These are phyloP conservation scores for Colletotrichum sansevieriae DNA, from an alignment of 2,329 filamentous ascomycete genomes.

Conservation along the genomic window DNA sequence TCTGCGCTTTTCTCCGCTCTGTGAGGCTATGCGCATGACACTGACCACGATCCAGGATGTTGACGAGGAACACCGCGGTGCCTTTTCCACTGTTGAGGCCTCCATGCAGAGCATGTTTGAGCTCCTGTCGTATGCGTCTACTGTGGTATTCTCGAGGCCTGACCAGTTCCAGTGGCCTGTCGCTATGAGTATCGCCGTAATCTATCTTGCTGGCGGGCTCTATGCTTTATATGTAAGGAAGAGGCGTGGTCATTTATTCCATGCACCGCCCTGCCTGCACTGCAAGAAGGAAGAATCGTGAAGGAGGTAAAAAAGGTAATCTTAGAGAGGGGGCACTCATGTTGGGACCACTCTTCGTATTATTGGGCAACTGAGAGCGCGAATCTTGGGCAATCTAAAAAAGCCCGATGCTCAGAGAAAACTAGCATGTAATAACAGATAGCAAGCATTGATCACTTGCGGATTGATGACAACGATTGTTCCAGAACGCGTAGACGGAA, in stretches of 20 bases:
- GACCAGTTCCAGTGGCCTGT: conserved; percentile 29
- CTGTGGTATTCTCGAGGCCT: conserved; percentile 14
- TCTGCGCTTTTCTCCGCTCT: background rate
- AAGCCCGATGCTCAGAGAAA: too few species aligned
- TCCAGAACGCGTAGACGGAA: too few species aligned
- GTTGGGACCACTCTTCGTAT: background rate
- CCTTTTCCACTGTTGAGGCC: conserved; percentile 26
- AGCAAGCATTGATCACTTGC: too few species aligned
- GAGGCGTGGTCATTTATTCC: conserved; percentile 51
- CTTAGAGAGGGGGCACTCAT: too few species aligned
- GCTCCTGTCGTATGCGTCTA: conserved; percentile 22
- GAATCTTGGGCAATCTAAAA: background rate
- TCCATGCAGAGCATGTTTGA: conserved; percentile 23
- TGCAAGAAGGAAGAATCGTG: conserved; percentile 12
- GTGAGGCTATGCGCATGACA: background rate
- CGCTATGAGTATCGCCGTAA: conserved; percentile 3
- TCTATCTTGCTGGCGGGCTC: conserved; percentile 44
- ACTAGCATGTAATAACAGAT: too few species aligned
- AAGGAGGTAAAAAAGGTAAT: background rate
- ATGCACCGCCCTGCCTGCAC: conserved; percentile 41
- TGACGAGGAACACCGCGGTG: conserved; percentile 11
- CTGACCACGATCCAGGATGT: conserved; percentile 3
- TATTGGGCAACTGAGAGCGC: background rate
- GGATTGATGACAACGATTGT: too few species aligned
- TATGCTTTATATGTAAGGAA: conserved; percentile 50